These are phyloP conservation scores for Cystobasidiaceae sp. DNA, from an alignment of 1,284 basidiomycete genomes.

Conservation along the genomic window DNA sequence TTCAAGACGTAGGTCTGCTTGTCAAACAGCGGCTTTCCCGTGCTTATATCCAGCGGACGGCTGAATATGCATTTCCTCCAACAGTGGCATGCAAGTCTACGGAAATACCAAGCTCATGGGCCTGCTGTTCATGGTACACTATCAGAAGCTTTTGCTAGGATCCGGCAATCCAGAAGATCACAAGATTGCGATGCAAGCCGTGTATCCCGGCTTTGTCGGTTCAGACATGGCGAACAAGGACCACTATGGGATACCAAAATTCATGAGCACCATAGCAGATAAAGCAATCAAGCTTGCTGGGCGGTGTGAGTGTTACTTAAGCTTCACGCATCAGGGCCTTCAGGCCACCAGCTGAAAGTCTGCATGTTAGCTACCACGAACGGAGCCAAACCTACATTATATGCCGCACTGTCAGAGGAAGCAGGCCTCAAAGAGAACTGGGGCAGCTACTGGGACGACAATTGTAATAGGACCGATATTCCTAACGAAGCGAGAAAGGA, in stretches of 20 bases:
- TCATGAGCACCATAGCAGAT: slow-evolving; percentile 3
- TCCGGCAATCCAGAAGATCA: slow-evolving; percentile 13
- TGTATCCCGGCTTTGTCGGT: slow-evolving; percentile 15
- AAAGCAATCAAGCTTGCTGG: slow-evolving; percentile 17
- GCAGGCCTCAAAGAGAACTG: slow-evolving; percentile 15
- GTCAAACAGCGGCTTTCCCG: no score
- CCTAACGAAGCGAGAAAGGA: slow-evolving; percentile 9
- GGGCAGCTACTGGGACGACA: slow-evolving; percentile 21
- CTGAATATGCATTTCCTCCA: background rate
- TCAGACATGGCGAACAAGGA: slow-evolving; percentile 20
- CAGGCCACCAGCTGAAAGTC: background rate
- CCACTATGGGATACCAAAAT: slow-evolving; percentile 12
- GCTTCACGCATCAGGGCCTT: background rate
- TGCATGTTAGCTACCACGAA: background rate
- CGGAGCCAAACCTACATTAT: slow-evolving; percentile 11
- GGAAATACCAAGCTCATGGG: slow-evolving; percentile 21
- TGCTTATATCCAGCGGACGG: background rate
- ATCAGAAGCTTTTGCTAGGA: background rate
- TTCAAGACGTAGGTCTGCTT: slow-evolving; percentile 12
- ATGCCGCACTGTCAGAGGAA: slow-evolving; percentile 14
- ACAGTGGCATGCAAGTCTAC: slow-evolving; percentile 26
- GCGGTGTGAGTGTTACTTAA: background rate
- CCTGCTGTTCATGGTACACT: slow-evolving; percentile 11
- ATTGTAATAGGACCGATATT: slow-evolving; percentile 1
- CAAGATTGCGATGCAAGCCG: slow-evolving; percentile 16